These are phyloP conservation scores for Aureobasidium subglaciale DNA, from an alignment of 2,329 filamentous ascomycete species.

Conservation along the genomic window DNA sequence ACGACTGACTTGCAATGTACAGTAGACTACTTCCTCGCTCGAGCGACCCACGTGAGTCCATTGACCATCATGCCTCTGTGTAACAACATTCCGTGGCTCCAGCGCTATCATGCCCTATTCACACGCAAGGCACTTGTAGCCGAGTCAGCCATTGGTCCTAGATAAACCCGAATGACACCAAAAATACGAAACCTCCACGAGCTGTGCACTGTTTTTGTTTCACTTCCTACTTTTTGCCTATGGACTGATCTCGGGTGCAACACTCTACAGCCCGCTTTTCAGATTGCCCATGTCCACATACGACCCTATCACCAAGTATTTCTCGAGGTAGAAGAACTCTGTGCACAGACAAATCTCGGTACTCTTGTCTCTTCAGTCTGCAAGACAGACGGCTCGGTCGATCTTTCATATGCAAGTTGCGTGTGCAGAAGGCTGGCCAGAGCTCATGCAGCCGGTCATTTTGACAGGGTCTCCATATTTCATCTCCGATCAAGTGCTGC, in stretches of 20 bases:
- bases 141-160: background rate
- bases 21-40: background rate
- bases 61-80: background rate
- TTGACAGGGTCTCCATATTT: slow-evolving; percentile 1
- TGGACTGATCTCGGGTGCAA: slow-evolving; percentile 11
- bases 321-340: background rate
- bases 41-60: slow-evolving; percentile 9
- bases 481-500: background rate
- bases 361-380: slow-evolving; percentile 7
- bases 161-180: background rate
- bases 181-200: slow-evolving; percentile 11
- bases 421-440: slow-evolving; percentile 4
- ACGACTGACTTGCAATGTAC: background rate
- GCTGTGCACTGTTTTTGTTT: slow-evolving; percentile 10
- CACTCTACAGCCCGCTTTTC: slow-evolving; percentile 1
- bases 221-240: slow-evolving; percentile 8
- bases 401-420: slow-evolving; percentile 9
- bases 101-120: background rate
- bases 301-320: background rate
- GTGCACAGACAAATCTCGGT: slow-evolving; percentile 12
- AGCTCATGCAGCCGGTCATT: background rate
- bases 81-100: background rate
- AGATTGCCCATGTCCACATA: slow-evolving; percentile 4
- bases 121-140: slow-evolving; percentile 6
- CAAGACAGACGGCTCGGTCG: slow-evolving; percentile 14